A percentile compares a stretch with the other conserved stretches of the same genome.
These are phyloP conservation scores for Aureobasidium sp. DNA, from an alignment of 2,329 filamentous ascomycete species.

Conservation along the genomic window DNA sequence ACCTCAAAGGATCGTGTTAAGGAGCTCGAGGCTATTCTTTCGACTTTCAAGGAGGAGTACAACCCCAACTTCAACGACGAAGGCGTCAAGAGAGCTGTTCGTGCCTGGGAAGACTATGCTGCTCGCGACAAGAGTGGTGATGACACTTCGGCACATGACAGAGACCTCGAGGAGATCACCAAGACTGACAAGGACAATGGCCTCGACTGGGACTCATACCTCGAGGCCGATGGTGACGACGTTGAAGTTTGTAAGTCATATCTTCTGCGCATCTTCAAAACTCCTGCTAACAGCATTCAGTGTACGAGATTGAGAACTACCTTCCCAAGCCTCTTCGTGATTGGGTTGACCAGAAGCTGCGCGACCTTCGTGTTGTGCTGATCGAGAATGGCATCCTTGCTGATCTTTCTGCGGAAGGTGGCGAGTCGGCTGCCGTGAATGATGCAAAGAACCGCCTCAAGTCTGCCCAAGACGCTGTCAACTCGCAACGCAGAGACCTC, in stretches of 20 bases:
- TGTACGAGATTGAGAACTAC: constrained; percentile 84
- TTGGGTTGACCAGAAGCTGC: constrained; percentile 67
- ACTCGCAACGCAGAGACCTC: constrained; percentile 53
- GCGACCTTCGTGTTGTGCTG: constrained; percentile 59
- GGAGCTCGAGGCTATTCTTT: constrained; percentile 74
- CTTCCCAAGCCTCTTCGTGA: constrained; percentile 62
- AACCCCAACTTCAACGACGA: constrained; percentile 99
- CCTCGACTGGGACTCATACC: constrained; percentile 83
- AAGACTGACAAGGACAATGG: constrained; percentile 67
- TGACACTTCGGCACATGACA: constrained; percentile 48
- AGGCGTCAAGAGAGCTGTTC: constrained; percentile 90
- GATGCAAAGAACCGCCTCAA: constrained; percentile 67
- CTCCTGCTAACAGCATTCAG: constrained; percentile 35
- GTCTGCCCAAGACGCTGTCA: constrained; percentile 56
- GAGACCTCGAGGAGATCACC: constrained; percentile 63
- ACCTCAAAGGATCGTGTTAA: constrained; percentile 57
- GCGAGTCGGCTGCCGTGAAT: constrained; percentile 66
- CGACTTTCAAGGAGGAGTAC: constrained; percentile 84
- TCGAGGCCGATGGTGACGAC: constrained; percentile 55
- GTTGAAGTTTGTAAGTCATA: constrained; percentile 65
- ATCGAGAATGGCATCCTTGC: constrained; percentile 78
- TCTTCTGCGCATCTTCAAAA: no score
- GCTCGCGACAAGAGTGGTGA: constrained; percentile 51
- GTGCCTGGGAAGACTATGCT: constrained; percentile 88
- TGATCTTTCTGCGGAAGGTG: constrained; percentile 39